Base-by-base conservation (phyloP, 164 flowering plant species). In the Stephania yunnanensis region DNA sequence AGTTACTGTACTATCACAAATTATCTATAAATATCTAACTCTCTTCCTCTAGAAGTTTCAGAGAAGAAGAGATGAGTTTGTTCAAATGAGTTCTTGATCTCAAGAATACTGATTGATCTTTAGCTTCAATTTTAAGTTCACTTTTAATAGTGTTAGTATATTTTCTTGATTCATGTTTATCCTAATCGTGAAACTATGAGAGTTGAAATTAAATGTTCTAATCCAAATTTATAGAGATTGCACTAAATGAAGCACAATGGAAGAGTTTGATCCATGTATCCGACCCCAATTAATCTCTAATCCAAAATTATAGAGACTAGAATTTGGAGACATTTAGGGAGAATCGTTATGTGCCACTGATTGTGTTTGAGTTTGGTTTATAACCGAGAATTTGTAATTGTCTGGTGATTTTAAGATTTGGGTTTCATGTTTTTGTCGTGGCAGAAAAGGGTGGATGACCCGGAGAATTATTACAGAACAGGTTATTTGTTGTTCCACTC, bases 401-500 rank as follows among this genome's bases (percentile, higher is more conserved):
- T 72, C 36, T 68, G 3, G 10, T 44, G 68, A 7, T 20, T 19
- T 64, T 65, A 31, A 17, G 9, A 19, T 30, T 50, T 71, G 22
- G 22, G 48, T 11, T 72, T 76, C 30, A 48, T 76, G 69, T 5
- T 12, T 42, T 63, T 10, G 46, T 29, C 13, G 8, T 48, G 52
- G 29, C 78, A 83, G 85, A 83, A 71, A 76, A 77, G 85, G 75
- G 71, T 70, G 66, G 71, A 70, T 46, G 71, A 74, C 31, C 81
- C 68, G 29, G 72, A 65, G 20, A 70, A 64, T 29, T 78, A 71
- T 12, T 3, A 65, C 17, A 71, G 71, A 6, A 66, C 74, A 1
- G 81, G 77, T 1, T 75, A 20, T 68, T 74, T 74, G 67, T 58
- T 75, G 67, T 74, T 76, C 66, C 17, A 84, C 76, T 86, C 88